phyloP scores from a whole-genome alignment of 163 green algal species.

The Chlorella variabilis region DNA sequence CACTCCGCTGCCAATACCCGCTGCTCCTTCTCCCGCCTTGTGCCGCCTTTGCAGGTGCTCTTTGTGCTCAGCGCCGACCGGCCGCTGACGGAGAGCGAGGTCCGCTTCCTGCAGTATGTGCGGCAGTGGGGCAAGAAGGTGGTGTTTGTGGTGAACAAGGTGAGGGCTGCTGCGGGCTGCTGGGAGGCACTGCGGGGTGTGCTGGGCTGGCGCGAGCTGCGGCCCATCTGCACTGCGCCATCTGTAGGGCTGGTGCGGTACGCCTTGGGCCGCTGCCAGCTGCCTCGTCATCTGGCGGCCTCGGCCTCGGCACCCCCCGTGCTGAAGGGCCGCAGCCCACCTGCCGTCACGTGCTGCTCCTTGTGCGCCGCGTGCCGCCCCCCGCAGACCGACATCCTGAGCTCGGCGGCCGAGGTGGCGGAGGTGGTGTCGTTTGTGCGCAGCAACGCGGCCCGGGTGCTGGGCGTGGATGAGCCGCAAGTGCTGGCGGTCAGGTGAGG shows the following conservation, averaged over 20 bases:
- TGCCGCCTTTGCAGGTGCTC: constrained; percentile 36
- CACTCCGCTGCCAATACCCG: not conserved
- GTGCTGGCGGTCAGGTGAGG: constrained; percentile 80
- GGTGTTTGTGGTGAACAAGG: constrained; percentile 98
- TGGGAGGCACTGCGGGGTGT: not conserved
- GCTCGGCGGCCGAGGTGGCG: constrained; percentile 66
- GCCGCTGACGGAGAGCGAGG: constrained; percentile 87
- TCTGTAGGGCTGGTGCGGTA: not conserved
- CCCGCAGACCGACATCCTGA: constrained; percentile 82
- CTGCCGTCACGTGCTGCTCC: too few species aligned
- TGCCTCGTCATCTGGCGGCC: too few species aligned
- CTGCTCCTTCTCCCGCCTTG: not conserved
- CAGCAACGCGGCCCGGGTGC: constrained; percentile 75
- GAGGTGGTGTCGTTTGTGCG: constrained; percentile 78
- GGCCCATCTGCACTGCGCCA: too few species aligned
- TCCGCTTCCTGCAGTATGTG: constrained; percentile 95
- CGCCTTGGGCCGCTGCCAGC: too few species aligned
- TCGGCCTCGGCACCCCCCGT: too few species aligned
- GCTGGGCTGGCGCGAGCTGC: not conserved
- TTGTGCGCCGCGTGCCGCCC: too few species aligned
- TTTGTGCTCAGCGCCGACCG: constrained; percentile 77
- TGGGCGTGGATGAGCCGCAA: constrained; percentile 75
- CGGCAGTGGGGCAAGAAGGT: constrained; percentile 98
- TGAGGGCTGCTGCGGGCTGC: constrained; percentile 2
- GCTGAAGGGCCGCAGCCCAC: too few species aligned